phyloP scores from a whole-genome alignment of 139 green algal species.

The Chlorella sp. region DNA sequence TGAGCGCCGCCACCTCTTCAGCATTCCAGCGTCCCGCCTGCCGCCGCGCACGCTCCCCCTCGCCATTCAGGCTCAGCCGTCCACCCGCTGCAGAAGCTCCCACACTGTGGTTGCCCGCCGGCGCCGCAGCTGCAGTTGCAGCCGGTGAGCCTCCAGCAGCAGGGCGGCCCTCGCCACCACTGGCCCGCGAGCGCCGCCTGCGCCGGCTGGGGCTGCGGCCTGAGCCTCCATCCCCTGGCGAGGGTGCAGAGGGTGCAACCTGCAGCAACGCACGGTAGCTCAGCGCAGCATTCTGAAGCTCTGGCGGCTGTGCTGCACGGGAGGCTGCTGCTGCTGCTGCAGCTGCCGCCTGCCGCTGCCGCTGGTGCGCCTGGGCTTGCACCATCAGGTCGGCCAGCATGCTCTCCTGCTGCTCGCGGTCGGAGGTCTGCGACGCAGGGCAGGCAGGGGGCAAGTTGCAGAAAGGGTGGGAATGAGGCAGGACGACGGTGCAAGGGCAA shows the following conservation, averaged over 20 bases:
- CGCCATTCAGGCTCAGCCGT: not conserved
- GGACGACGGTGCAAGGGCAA: no score
- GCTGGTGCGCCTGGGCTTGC: not conserved
- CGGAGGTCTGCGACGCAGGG: not conserved
- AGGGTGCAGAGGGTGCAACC: not conserved
- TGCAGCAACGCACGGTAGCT: conserved; percentile 27
- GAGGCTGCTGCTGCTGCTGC: conserved; percentile 2
- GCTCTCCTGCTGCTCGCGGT: conserved; percentile 27
- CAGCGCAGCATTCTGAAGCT: not conserved
- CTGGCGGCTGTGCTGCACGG: not conserved
- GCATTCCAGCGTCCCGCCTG: conserved; percentile 17
- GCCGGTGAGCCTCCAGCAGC: not conserved
- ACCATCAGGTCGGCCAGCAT: not conserved
- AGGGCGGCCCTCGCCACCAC: not conserved
- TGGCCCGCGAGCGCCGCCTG: not conserved
- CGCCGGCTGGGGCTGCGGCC: not conserved
- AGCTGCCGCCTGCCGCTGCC: not conserved
- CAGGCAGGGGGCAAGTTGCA: not conserved
- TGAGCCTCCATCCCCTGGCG: not conserved
- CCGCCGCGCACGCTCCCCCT: not conserved
- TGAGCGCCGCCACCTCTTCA: conserved; percentile 32
- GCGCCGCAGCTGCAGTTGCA: not conserved
- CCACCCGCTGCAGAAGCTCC: not conserved
- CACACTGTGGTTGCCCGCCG: not conserved
- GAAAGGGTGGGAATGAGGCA: no score